Evolutionary conservation across 2,329 filamentous ascomycete species (phyloP).

Genomic region (Alternaria sp.): DNA sequence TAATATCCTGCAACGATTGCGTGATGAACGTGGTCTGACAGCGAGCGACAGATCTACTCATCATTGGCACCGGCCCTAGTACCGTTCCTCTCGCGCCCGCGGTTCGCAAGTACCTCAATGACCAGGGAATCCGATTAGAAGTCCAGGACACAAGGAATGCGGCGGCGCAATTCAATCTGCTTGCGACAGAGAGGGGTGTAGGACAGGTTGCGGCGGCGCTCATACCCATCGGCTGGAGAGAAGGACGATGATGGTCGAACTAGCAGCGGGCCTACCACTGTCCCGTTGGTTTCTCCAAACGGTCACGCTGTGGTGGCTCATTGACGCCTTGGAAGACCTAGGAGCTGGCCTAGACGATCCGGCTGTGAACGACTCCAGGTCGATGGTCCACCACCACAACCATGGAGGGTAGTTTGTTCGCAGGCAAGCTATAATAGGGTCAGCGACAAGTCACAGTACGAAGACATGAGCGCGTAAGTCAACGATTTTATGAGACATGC

Average conservation of each 20-base stretch:
- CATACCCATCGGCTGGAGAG: slow-evolving; percentile 83
- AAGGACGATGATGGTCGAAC: slow-evolving; percentile 41
- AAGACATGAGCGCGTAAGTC: neutral
- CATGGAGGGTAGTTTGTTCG: neutral
- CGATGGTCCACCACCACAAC: neutral
- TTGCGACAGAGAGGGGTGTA: slow-evolving; percentile 92
- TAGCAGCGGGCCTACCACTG: neutral
- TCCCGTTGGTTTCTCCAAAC: neutral
- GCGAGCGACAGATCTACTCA: slow-evolving; percentile 71
- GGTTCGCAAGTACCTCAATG: slow-evolving; percentile 73
- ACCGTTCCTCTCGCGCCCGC: slow-evolving; percentile 78
- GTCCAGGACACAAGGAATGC: slow-evolving; percentile 93
- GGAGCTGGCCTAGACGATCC: neutral
- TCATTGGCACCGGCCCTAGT: slow-evolving; percentile 81
- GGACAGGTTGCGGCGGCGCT: slow-evolving; percentile 85
- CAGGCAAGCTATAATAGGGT: neutral
- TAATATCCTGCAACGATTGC: neutral
- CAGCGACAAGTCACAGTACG: neutral
- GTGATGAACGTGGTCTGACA: slow-evolving; percentile 14
- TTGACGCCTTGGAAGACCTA: neutral
- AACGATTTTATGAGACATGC: neutral
- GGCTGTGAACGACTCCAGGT: neutral
- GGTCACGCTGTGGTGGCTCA: neutral
- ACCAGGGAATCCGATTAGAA: slow-evolving; percentile 83
- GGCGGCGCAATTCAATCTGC: slow-evolving; percentile 89